phyloP scores from a whole-genome alignment of 352 stramenopile genomes.

The Salisapilia sapeloensis region DNA sequence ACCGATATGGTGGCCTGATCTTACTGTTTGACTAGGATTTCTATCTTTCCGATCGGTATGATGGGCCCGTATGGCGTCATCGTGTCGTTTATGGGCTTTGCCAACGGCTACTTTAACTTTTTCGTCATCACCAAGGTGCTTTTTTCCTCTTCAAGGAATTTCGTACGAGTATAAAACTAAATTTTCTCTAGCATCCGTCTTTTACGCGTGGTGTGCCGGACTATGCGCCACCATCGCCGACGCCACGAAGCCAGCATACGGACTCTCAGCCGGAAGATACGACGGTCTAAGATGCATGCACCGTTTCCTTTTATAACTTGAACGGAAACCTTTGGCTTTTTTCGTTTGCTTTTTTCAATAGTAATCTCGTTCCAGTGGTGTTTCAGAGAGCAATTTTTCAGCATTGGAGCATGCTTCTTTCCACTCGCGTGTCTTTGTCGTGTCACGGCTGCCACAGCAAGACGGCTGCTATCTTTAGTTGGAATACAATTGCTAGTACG shows the following conservation, averaged over 20 bases:
- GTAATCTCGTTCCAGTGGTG: neutral
- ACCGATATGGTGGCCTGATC: neutral
- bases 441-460: too few species aligned
- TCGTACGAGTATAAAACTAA: neutral
- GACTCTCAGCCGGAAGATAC: slow-evolving; percentile 6
- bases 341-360: neutral
- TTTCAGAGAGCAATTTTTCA: neutral
- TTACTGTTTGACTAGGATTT: slow-evolving; percentile 33
- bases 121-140: slow-evolving; percentile 74
- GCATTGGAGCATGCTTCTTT: neutral
- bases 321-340: neutral
- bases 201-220: slow-evolving; percentile 73
- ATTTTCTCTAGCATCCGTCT: slow-evolving; percentile 32
- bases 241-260: slow-evolving; percentile 8
- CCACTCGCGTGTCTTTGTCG: too few species aligned
- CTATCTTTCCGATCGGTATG: slow-evolving; percentile 81
- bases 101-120: slow-evolving; percentile 83
- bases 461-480: too few species aligned
- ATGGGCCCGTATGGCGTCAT: slow-evolving; percentile 64
- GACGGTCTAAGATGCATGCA: slow-evolving; percentile 4
- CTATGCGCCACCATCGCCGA: slow-evolving; percentile 47
- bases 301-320: slow-evolving; percentile 1
- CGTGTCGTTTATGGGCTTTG: slow-evolving; percentile 55
- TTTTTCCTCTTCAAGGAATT: neutral
- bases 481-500: too few species aligned